Evolutionary conservation across 2,329 filamentous ascomycete genomes (phyloP).

Genomic region (Setomelanomma holmii): DNA sequence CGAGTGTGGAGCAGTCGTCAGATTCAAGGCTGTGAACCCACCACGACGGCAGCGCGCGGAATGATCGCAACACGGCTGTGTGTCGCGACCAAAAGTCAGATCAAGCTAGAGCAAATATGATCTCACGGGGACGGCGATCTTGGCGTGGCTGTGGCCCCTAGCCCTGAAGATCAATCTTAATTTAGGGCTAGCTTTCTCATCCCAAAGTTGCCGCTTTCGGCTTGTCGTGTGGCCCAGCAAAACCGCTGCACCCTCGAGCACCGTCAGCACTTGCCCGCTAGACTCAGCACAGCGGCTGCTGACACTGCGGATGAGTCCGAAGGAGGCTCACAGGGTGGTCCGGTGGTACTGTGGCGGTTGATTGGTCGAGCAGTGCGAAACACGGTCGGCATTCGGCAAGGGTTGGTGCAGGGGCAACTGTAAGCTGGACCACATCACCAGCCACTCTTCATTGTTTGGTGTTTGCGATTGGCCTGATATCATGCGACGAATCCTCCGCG

Average conservation of each 20-base stretch:
- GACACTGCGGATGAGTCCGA: neutral
- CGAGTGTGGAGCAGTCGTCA: conserved; percentile 10
- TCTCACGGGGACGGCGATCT: conserved; percentile 19
- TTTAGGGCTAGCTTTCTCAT: conserved; percentile 7
- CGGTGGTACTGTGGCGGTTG: neutral
- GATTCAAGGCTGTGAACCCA: conserved; percentile 9
- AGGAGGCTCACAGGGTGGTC: neutral
- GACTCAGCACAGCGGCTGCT: conserved; percentile 2
- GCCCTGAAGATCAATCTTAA: conserved; percentile 19
- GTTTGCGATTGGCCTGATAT: too few relatives aligned
- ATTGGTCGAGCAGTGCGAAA: neutral
- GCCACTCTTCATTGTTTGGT: too few relatives aligned
- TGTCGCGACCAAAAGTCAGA: neutral
- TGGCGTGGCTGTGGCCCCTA: conserved; percentile 19
- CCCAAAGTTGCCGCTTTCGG: conserved; percentile 3
- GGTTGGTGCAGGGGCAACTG: neutral
- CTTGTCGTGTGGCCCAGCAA: conserved; percentile 6
- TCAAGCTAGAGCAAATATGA: conserved; percentile 11
- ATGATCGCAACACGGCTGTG: conserved; percentile 1
- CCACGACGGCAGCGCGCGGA: conserved; percentile 2
- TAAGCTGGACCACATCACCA: neutral
- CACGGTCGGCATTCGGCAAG: neutral
- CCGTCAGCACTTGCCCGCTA: neutral
- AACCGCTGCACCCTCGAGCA: neutral
- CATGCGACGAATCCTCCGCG: too few relatives aligned